Evolutionary conservation across 1,284 basidiomycete species (phyloP).

Genomic region (Testicularia cyperi): DNA sequence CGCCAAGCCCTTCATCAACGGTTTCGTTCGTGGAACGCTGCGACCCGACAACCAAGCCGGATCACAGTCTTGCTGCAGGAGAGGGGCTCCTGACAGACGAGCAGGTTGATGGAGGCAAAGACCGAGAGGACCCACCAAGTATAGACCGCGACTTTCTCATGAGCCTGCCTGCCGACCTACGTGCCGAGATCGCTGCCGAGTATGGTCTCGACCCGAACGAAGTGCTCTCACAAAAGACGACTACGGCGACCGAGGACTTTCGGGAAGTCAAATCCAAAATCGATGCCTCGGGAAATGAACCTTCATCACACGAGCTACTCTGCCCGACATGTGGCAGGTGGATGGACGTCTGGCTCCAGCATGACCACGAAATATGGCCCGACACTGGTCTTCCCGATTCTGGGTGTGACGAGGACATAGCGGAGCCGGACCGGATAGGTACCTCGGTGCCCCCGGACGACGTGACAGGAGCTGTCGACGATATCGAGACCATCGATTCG

Average conservation of each 20-base stretch:
- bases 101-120: too few relatives aligned
- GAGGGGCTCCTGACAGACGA: too few relatives aligned
- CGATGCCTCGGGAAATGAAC: neutral
- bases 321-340: slow-evolving; percentile 22
- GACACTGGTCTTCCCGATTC: slow-evolving; percentile 23
- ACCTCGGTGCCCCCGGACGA: too few relatives aligned
- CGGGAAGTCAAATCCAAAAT: too few relatives aligned
- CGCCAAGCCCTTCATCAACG: too few relatives aligned
- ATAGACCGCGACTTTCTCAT: slow-evolving; percentile 36
- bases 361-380: slow-evolving; percentile 48
- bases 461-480: neutral
- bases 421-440: too few relatives aligned
- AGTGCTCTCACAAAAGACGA: neutral
- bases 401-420: too few relatives aligned
- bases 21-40: too few relatives aligned
- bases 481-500: neutral
- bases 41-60: neutral
- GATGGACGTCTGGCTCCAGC: slow-evolving; percentile 48
- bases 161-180: slow-evolving; percentile 31
- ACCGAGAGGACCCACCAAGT: too few relatives aligned
- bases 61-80: neutral
- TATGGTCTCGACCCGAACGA: slow-evolving; percentile 34
- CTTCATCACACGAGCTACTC: neutral
- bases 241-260: too few relatives aligned
- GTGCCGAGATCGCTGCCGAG: slow-evolving; percentile 37